Evolutionary conservation across 495 filamentous ascomycete genomes (phyloP).

Genomic region (Penicillium macrosclerotiorum): DNA sequence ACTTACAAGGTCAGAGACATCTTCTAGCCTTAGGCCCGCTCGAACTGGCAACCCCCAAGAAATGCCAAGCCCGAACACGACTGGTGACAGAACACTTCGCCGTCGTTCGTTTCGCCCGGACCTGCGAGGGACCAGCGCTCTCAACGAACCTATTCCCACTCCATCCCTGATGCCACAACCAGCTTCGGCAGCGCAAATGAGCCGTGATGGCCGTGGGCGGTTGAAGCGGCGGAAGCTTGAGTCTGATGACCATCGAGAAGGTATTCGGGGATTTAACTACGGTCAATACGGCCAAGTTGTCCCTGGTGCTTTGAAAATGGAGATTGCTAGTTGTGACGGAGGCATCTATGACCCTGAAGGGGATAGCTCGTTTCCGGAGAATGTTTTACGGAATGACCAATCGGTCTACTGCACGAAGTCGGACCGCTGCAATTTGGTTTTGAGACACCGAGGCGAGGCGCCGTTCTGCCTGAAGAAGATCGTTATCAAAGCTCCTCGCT

Average conservation of each 20-base stretch:
- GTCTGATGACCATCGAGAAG: constrained; percentile 51
- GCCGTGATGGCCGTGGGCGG: constrained; percentile 40
- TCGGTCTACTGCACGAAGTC: constrained; percentile 88
- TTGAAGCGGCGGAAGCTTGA: constrained; percentile 76
- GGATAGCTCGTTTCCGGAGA: constrained; percentile 67
- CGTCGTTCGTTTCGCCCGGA: constrained; percentile 12
- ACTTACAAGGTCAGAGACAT: too few species aligned
- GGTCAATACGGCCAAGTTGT: constrained; percentile 82
- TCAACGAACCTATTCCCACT: constrained; percentile 45
- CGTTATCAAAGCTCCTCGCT: constrained; percentile 80
- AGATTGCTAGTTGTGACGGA: constrained; percentile 85
- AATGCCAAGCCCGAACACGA: constrained; percentile 1
- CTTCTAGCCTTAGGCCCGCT: constrained; percentile 1
- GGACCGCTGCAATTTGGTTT: constrained; percentile 76
- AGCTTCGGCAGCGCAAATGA: constrained; percentile 11
- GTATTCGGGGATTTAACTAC: constrained; percentile 64
- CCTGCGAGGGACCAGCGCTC: background rate
- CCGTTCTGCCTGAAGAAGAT: constrained; percentile 80
- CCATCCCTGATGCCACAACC: constrained; percentile 39
- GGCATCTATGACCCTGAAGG: constrained; percentile 63
- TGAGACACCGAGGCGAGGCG: constrained; percentile 73
- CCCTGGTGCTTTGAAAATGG: constrained; percentile 75
- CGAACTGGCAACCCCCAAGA: constrained; percentile 1
- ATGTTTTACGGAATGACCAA: constrained; percentile 76
- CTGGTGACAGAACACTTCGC: constrained; percentile 6